Conservation (phyloP, 1,284 basidiomycete genomes). For the Somion occarium region DNA sequence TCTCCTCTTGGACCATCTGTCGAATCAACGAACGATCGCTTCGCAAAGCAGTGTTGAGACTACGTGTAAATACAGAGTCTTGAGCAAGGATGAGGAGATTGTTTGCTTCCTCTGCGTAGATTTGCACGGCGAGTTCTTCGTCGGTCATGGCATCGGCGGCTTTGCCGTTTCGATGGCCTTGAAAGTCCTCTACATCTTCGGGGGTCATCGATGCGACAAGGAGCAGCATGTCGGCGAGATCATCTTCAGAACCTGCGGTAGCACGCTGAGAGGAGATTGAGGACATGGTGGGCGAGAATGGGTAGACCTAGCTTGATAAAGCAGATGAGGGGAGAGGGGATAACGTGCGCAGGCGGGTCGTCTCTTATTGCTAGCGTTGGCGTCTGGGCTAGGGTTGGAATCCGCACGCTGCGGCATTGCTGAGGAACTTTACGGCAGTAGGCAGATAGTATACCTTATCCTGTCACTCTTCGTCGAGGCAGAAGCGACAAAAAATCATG, state of each 20-base stretch:
- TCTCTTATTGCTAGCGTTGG: too few species aligned
- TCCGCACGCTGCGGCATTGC: too few species aligned
- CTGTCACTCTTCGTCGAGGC: too few species aligned
- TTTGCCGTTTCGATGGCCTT: conserved; percentile 37
- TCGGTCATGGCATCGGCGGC: conserved; percentile 31
- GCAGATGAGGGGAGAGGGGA: not conserved
- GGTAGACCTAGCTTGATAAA: not conserved
- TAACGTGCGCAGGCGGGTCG: too few species aligned
- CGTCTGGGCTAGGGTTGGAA: too few species aligned
- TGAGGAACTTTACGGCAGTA: too few species aligned
- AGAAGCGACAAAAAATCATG: too few species aligned
- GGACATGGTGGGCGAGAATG: not conserved
- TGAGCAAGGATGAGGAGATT: conserved; percentile 27
- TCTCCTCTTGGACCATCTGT: conserved; percentile 25
- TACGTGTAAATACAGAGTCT: conserved; percentile 35
- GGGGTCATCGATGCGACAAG: conserved; percentile 16
- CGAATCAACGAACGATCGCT: conserved; percentile 23
- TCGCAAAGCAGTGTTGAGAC: conserved; percentile 29
- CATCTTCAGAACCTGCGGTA: not conserved
- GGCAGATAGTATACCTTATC: too few species aligned
- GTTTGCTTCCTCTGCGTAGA: conserved; percentile 38
- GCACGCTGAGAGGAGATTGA: not conserved
- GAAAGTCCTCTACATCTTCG: conserved; percentile 35
- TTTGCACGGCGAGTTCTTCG: conserved; percentile 42
- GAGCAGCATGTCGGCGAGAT: not conserved